Evolutionary conservation across 164 flowering plant genomes (phyloP), one percentile per base, ranked within the genome.

Genomic region (Tetrastigma voinierianum): DNA sequence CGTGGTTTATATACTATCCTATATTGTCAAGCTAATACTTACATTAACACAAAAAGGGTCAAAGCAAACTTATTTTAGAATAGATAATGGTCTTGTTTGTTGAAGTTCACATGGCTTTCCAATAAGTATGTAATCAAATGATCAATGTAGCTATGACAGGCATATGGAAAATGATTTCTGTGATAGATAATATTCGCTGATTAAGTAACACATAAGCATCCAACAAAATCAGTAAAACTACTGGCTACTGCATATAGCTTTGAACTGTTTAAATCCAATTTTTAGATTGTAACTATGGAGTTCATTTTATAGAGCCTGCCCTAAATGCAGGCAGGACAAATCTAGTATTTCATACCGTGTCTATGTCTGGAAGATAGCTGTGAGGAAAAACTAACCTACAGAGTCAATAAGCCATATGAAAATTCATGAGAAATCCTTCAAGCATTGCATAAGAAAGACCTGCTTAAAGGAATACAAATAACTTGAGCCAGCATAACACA

Each of bases 311-410:
- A 10, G 20, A 51, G 6, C 19, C 11, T 20, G 6, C 40, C 17
- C 20, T 45, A 12, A 9, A 71, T 19, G n/a, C 8, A 59, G 56
- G 1, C 13, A 46, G 25, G 11, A 51, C 13, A 8, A 24, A 48
- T 18, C 18, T 46, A 15, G 9, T 9, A 20, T 49, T 25, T 25
- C 87, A 63, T 89, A 94, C 98, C 79, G 93, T 81, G 82, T 94
- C 98, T 53, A 94, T 81, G 62, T 24, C 97, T 96, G 74, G 91
- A 94, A 60, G 97, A 94, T 12, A 94, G 81, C 86, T 95, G 83
- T 95, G 89, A 68, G 98, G 98, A 72, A 95, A 95, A 72, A 95
- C 77, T n/a, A 69, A 95, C 98, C 98, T 95, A 71, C n/a, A 81
- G 81, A 54, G 74, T 7, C 64, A 62, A 65, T 25, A 10, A 58